phyloP scores from a whole-genome alignment of 1,139 yeast genomes.

The Saccharomyces pastorianus region DNA sequence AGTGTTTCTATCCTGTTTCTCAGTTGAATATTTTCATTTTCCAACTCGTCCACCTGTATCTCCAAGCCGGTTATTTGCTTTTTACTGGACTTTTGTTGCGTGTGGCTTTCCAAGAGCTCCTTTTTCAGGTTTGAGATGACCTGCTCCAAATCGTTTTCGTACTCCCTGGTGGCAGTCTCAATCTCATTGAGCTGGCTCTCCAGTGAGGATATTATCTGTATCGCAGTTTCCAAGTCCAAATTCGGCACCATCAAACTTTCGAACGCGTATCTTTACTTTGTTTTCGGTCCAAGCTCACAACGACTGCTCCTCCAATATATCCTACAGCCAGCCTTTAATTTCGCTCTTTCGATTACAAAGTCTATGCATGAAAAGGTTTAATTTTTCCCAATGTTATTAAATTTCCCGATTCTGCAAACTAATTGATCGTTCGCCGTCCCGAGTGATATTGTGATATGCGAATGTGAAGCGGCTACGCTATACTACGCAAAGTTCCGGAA shows the following conservation, averaged over 20 bases:
- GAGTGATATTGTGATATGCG: background rate
- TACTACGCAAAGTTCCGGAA: no score
- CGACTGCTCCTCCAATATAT: background rate
- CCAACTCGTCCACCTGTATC: slow-evolving; percentile 14
- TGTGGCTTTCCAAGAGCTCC: slow-evolving; percentile 1
- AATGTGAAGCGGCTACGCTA: no score
- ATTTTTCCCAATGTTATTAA: background rate
- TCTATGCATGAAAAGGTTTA: background rate
- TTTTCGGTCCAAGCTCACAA: background rate
- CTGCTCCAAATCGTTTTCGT: slow-evolving; percentile 16
- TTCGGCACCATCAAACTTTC: background rate
- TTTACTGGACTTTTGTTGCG: slow-evolving; percentile 4
- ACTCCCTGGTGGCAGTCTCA: slow-evolving; percentile 14
- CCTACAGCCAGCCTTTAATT: no score
- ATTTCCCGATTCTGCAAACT: background rate
- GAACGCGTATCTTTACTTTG: background rate
- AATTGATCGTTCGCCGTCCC: background rate
- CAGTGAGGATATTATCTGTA: slow-evolving; percentile 10
- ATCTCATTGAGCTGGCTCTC: slow-evolving; percentile 18
- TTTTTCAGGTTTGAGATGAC: slow-evolving; percentile 11
- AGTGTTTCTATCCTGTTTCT: slow-evolving; percentile 12
- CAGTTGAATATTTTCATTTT: slow-evolving; percentile 21
- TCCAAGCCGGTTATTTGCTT: slow-evolving; percentile 11
- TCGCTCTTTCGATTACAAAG: background rate
- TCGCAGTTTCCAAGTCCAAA: slow-evolving; percentile 9